A percentile compares a stretch with the other conserved stretches of the same genome.
Evolutionary conservation across 2,329 filamentous ascomycete genomes (phyloP).

Genomic region (Aureobasidium zeae): DNA sequence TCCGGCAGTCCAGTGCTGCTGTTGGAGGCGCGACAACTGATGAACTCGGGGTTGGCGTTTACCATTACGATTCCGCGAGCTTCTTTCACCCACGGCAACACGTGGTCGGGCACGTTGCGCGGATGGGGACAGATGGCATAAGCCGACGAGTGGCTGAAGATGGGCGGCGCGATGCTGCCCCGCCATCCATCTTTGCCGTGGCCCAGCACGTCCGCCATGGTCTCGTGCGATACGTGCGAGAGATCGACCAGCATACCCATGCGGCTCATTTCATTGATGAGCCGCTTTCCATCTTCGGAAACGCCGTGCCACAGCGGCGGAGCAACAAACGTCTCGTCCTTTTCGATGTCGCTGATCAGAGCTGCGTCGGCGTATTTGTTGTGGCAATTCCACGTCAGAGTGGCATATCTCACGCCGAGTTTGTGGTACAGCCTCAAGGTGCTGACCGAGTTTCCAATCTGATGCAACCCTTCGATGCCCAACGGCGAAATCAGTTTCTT

Average conservation of each 20-base stretch:
- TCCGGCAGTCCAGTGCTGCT: slow-evolving; percentile 55
- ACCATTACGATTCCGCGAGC: slow-evolving; percentile 77
- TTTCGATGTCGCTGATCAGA: slow-evolving; percentile 44
- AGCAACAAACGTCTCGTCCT: slow-evolving; percentile 32
- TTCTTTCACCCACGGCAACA: slow-evolving; percentile 66
- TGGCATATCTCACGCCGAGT: slow-evolving; percentile 78
- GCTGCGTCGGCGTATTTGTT: slow-evolving; percentile 85
- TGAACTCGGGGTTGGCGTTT: slow-evolving; percentile 76
- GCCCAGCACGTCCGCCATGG: slow-evolving; percentile 74
- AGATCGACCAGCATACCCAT: slow-evolving; percentile 92
- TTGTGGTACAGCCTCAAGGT: slow-evolving; percentile 67
- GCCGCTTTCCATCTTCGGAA: slow-evolving; percentile 55
- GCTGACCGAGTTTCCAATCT: slow-evolving; percentile 76
- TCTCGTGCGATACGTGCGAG: slow-evolving; percentile 67
- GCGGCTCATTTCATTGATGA: slow-evolving; percentile 86
- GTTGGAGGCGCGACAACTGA: slow-evolving; percentile 57
- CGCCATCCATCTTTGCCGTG: slow-evolving; percentile 50
- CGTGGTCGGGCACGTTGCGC: slow-evolving; percentile 79
- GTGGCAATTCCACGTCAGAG: slow-evolving; percentile 87
- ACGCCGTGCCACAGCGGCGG: slow-evolving; percentile 62
- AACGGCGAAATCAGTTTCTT: slow-evolving; percentile 62
- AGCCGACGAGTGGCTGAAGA: slow-evolving; percentile 82
- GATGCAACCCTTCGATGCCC: slow-evolving; percentile 81
- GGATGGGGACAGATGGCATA: slow-evolving; percentile 76
- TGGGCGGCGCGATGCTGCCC: slow-evolving; percentile 70